Evolutionary conservation across 2,329 filamentous ascomycete species (phyloP).

Genomic region (Ophiosphaerella herpotricha): DNA sequence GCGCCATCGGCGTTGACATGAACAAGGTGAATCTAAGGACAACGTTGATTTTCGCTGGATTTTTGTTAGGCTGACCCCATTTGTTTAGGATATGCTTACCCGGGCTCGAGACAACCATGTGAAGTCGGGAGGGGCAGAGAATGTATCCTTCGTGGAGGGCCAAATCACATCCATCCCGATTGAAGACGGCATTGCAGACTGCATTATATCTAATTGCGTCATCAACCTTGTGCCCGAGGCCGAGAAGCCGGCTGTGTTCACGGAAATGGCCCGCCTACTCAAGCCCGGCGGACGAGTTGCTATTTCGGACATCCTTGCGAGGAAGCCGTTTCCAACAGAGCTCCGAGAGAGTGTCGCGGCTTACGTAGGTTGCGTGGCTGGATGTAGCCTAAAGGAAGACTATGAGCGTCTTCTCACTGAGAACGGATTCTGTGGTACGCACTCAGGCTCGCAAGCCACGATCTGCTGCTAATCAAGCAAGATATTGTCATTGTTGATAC

Average conservation of each 20-base stretch:
- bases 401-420: slow-evolving; percentile 58
- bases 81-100: slow-evolving; percentile 58
- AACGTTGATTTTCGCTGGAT: not conserved
- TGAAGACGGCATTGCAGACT: slow-evolving; percentile 50
- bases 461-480: no score
- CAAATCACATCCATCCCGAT: slow-evolving; percentile 58
- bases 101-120: slow-evolving; percentile 54
- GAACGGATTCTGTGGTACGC: slow-evolving; percentile 45
- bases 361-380: slow-evolving; percentile 65
- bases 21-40: slow-evolving; percentile 52
- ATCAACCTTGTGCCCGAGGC: slow-evolving; percentile 32
- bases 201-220: slow-evolving; percentile 65
- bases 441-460: no score
- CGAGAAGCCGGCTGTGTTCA: slow-evolving; percentile 49
- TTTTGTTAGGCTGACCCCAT: not conserved
- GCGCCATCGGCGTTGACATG: slow-evolving; percentile 64
- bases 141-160: slow-evolving; percentile 58
- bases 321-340: slow-evolving; percentile 53
- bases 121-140: slow-evolving; percentile 43
- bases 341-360: slow-evolving; percentile 57
- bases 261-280: slow-evolving; percentile 63
- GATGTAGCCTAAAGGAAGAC: slow-evolving; percentile 57
- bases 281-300: slow-evolving; percentile 63
- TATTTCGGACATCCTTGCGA: slow-evolving; percentile 63
- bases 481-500: slow-evolving; percentile 20